Evolutionary conservation across 2,329 filamentous ascomycete species (phyloP).

Genomic region (Exophiala sideris): DNA sequence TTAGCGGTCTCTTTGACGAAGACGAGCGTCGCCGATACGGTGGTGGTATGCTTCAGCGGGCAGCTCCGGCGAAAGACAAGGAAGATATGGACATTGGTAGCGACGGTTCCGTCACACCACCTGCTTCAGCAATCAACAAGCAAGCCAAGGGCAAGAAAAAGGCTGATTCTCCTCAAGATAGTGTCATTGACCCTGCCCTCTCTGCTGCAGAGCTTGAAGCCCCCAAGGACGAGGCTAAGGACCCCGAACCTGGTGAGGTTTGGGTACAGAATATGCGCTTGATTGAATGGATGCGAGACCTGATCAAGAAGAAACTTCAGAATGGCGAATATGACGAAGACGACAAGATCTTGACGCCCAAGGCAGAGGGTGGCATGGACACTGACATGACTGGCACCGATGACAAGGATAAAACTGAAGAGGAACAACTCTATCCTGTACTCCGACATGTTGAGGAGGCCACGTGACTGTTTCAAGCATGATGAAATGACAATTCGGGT

Average conservation of each 20-base stretch:
- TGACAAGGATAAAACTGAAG: constrained; percentile 26
- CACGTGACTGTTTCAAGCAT: constrained; percentile 5
- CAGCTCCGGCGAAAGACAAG: constrained; percentile 41
- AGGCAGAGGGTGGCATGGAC: constrained; percentile 38
- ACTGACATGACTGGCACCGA: constrained; percentile 45
- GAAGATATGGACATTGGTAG: constrained; percentile 38
- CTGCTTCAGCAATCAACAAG: constrained; percentile 24
- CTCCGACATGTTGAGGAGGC: constrained; percentile 26
- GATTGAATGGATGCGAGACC: constrained; percentile 58
- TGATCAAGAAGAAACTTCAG: constrained; percentile 55
- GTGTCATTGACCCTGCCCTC: constrained; percentile 29
- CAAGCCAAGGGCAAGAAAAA: constrained; percentile 23
- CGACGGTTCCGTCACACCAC: constrained; percentile 29
- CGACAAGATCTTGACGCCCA: constrained; percentile 28
- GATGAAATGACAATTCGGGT: neutral
- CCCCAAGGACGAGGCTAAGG: constrained; percentile 31
- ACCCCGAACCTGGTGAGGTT: constrained; percentile 35
- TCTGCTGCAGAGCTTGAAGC: constrained; percentile 20
- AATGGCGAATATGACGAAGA: constrained; percentile 47
- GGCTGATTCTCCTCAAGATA: constrained; percentile 19
- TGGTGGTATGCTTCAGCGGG: constrained; percentile 57
- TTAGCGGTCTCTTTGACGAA: constrained; percentile 58
- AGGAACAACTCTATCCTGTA: constrained; percentile 29
- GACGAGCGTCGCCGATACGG: constrained; percentile 61
- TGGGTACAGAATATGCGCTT: constrained; percentile 66